Percentiles rank a stretch among this genome's conserved stretches.
These are phyloP conservation scores for Mycena haematopus DNA, from an alignment of 768 basidiomycete species.

Conservation along the genomic window DNA sequence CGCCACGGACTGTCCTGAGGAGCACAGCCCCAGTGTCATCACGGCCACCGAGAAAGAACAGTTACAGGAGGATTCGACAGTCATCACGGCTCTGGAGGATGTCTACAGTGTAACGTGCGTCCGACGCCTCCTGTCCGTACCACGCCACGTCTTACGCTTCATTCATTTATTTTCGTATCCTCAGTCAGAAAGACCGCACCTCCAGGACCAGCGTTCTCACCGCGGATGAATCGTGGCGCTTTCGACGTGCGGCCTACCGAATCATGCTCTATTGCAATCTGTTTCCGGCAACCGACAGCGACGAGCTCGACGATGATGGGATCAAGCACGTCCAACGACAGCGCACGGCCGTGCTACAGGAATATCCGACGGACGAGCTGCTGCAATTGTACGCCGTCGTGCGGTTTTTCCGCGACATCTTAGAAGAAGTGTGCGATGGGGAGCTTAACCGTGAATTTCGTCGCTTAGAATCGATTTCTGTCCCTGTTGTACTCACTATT, in stretches of 20 bases:
- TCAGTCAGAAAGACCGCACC: neutral
- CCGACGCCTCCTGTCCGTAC: no score
- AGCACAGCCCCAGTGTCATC: no score
- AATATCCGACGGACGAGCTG: conserved; percentile 5
- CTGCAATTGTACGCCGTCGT: neutral
- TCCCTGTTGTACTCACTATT: no score
- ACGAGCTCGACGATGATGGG: neutral
- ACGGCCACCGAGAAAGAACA: no score
- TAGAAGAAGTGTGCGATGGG: neutral
- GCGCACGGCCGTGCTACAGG: conserved; percentile 4
- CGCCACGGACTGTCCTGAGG: no score
- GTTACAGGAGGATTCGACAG: no score
- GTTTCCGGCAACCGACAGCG: neutral
- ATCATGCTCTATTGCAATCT: neutral
- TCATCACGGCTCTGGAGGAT: no score
- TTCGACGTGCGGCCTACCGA: conserved; percentile 32
- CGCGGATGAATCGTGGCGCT: conserved; percentile 32
- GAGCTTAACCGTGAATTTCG: neutral
- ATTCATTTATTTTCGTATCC: neutral
- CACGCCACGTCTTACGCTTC: no score
- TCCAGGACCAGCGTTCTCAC: conserved; percentile 30
- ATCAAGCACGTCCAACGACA: neutral
- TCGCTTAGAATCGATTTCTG: neutral
- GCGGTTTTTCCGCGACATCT: conserved; percentile 3
- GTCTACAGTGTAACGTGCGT: no score